Evolutionary conservation across 2,329 filamentous ascomycete genomes (phyloP), one percentile per base, ranked within the genome.

Genomic region (Ceratocystis ficicola): DNA sequence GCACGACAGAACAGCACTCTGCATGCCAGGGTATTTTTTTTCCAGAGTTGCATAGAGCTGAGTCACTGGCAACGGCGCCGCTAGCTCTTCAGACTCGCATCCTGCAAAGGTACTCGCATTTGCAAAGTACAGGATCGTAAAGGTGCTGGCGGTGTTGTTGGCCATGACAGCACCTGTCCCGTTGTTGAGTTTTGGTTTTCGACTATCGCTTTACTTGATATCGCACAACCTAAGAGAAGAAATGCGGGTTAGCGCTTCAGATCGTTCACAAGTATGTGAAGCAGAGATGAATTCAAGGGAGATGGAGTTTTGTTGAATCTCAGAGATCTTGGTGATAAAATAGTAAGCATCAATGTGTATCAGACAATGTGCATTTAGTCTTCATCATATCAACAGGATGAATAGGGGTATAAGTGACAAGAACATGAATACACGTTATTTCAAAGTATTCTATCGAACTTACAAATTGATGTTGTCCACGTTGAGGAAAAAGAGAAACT

Each of bases 41-140:
- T 95, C 89, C 6, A 95, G 79, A 68, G 77, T 73, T n/a, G 77
- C 75, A 71, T 90, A 90, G 25, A 95, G 80, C 69, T 83, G 77
- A 48, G 76, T 73, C 32, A 90, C 73, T 1, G 81, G 76, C 44
- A 92, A 73, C 44, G 89, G 88, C 12, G 88, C 88, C 1, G 82
- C 78, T 10, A 94, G 73, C 17, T 76, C 72, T 72, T 94, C 89
- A 68, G 78, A 77, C 68, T 86, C 80, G 72, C 84, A 88, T n/a
- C 79, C 78, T 0, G 89, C 90, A 74, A 82, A 89, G 41, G 86
- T 86, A 66, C 82, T 81, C 15, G 89, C 88, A 68, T 84, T 82
- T 67, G 89, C 90, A 76, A 95, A 95, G 76, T 93, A 95, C 65
- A 94, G 83, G 59, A 95, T 77, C 66, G 82, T 88, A 77, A 94